Percentiles rank a stretch among this genome's conserved stretches.
Evolutionary conservation across 495 filamentous ascomycete species (phyloP).

Genomic region (Corynascus novoguineensis): DNA sequence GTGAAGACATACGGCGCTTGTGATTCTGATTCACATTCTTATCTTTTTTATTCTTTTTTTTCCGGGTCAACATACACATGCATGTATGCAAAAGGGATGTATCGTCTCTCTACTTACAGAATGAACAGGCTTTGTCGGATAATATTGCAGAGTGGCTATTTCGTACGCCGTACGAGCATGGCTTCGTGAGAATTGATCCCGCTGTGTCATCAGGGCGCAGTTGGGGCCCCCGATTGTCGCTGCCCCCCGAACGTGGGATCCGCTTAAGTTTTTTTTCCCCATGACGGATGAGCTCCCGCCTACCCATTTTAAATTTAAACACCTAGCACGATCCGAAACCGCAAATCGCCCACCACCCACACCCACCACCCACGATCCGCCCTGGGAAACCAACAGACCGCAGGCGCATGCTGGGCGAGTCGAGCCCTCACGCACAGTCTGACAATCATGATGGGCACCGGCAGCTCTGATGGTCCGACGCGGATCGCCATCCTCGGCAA

Average conservation of each 20-base stretch:
- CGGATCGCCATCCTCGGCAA: slow-evolving; percentile 49
- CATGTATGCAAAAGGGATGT: too few species aligned
- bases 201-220: neutral
- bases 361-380: too few species aligned
- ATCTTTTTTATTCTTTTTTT: too few species aligned
- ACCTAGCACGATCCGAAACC: neutral
- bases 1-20: too few species aligned
- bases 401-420: slow-evolving; percentile 24
- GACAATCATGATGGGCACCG: slow-evolving; percentile 23
- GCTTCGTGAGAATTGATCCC: neutral
- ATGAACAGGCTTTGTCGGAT: too few species aligned
- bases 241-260: neutral
- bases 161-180: neutral
- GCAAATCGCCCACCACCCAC: neutral
- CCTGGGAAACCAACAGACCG: neutral
- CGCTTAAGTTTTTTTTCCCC: slow-evolving; percentile 20
- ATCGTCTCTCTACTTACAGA: too few species aligned
- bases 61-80: too few species aligned
- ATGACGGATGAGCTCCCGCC: neutral
- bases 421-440: slow-evolving; percentile 15
- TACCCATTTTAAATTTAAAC: neutral
- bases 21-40: too few species aligned
- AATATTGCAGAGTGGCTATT: too few species aligned
- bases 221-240: slow-evolving; percentile 1
- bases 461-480: slow-evolving; percentile 39